A percentile compares a stretch with the other conserved stretches of the same genome.
Evolutionary conservation across 768 basidiomycete species (phyloP).

Genomic region (Hericium erinaceus): DNA sequence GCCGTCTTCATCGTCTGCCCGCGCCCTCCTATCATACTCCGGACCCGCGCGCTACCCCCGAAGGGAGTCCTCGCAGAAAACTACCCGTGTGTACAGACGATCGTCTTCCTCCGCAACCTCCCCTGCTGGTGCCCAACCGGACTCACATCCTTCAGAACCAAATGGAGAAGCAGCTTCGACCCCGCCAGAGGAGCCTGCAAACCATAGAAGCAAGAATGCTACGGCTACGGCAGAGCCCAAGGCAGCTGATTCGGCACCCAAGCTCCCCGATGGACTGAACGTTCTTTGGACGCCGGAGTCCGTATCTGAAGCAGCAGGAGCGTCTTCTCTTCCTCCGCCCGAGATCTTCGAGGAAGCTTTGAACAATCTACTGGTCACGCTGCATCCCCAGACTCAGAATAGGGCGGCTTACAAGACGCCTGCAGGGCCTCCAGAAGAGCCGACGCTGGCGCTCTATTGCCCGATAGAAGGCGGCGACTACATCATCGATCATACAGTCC

Average conservation of each 20-base stretch:
- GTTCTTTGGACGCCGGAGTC: conserved; percentile 58
- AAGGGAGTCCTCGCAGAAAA: conserved; percentile 17
- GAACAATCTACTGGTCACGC: conserved; percentile 63
- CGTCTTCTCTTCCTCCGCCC: conserved; percentile 49
- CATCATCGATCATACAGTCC: conserved; percentile 70
- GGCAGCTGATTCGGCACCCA: conserved; percentile 25
- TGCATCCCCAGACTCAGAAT: conserved; percentile 79
- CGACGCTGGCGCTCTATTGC: conserved; percentile 78
- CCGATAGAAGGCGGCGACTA: conserved; percentile 86
- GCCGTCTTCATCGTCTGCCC: conserved; percentile 17
- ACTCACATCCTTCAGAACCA: conserved; percentile 13
- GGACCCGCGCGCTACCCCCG: conserved; percentile 22
- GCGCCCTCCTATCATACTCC: conserved; percentile 22
- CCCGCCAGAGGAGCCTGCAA: conserved; percentile 29
- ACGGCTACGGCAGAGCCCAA: conserved; percentile 20
- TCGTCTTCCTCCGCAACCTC: conserved; percentile 26
- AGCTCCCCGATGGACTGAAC: conserved; percentile 42
- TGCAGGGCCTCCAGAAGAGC: conserved; percentile 53
- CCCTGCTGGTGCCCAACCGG: conserved; percentile 4
- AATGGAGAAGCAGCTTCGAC: conserved; percentile 7
- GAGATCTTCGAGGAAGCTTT: conserved; percentile 71
- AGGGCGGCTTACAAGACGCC: conserved; percentile 51
- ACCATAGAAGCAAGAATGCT: conserved; percentile 27
- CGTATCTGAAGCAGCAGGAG: conserved; percentile 21
- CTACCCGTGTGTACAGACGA: conserved; percentile 19